A percentile compares a stretch with the other conserved stretches of the same genome.
phyloP scores from a whole-genome alignment of 1,284 basidiomycete species.

The Moniliella sp. region DNA sequence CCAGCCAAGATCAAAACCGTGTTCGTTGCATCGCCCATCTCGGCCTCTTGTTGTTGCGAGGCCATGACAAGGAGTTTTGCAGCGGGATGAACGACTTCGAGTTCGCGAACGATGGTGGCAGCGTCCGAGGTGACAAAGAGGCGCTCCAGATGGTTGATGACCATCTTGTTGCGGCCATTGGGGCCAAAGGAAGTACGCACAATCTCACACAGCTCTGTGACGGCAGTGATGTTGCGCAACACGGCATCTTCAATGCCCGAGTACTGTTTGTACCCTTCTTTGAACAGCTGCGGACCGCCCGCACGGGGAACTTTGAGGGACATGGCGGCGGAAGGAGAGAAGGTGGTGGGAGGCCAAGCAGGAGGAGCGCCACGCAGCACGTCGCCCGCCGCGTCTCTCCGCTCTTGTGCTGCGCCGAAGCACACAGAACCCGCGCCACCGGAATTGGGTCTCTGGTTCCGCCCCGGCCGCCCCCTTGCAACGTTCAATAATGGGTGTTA shows the following conservation, averaged over 20 bases:
- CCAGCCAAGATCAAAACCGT: constrained; percentile 84
- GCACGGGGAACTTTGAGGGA: constrained; percentile 80
- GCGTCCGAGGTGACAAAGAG: constrained; percentile 96
- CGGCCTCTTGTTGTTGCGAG: constrained; percentile 79
- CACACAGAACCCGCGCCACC: no score
- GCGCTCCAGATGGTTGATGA: constrained; percentile 54
- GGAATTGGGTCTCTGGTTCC: no score
- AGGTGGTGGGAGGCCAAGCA: no score
- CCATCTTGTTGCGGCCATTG: constrained; percentile 45
- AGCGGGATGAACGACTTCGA: constrained; percentile 93
- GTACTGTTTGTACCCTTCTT: constrained; percentile 47
- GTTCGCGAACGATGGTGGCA: constrained; percentile 89
- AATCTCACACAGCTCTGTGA: constrained; percentile 75
- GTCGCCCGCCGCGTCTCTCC: no score
- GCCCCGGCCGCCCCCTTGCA: no score
- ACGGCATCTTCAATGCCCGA: constrained; percentile 75
- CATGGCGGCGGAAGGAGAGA: no score
- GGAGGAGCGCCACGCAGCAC: no score
- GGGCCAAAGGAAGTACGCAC: constrained; percentile 89
- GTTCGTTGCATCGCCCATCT: constrained; percentile 94
- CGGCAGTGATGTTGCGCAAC: constrained; percentile 72
- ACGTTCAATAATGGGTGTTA: no score
- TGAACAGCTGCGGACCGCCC: constrained; percentile 73
- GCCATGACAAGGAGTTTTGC: constrained; percentile 94
- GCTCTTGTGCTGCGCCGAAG: no score